These are phyloP conservation scores for Hibiscus syriacus DNA, from an alignment of 345 rosid genomes.

Conservation along the genomic window DNA sequence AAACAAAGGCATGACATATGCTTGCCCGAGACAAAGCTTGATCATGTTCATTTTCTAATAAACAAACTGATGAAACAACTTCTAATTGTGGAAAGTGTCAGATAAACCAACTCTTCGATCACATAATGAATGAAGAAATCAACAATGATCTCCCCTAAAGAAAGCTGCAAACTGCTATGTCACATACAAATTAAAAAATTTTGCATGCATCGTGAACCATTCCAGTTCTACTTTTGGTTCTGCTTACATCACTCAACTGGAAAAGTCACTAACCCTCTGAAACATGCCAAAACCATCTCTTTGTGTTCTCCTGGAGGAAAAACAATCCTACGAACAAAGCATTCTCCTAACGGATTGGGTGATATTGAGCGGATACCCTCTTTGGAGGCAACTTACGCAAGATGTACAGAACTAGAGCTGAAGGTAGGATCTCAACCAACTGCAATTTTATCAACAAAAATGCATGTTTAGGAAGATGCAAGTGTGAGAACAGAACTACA, in stretches of 20 bases:
- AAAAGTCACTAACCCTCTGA: background rate
- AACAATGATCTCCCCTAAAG: constrained; percentile 5
- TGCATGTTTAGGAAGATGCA: background rate
- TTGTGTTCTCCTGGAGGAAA: background rate
- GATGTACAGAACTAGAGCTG: constrained; percentile 85
- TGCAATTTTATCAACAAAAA: constrained; percentile 28
- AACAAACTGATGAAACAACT: background rate
- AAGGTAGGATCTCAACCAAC: constrained; percentile 95
- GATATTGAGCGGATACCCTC: constrained; percentile 90
- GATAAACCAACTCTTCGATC: constrained; percentile 4
- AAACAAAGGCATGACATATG: too few relatives aligned
- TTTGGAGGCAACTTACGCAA: constrained; percentile 93
- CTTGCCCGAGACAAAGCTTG: background rate
- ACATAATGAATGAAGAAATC: constrained; percentile 13
- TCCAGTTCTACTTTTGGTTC: constrained; percentile 25
- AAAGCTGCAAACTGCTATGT: constrained; percentile 17
- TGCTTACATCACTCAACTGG: constrained; percentile 8
- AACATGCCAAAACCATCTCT: constrained; percentile 10
- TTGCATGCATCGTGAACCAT: constrained; percentile 20
- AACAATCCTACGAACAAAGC: constrained; percentile 9
- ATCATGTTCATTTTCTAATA: background rate
- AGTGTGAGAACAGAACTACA: background rate
- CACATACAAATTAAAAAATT: constrained; percentile 19
- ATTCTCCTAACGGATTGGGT: constrained; percentile 77
- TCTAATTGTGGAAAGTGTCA: background rate